phyloP scores from a whole-genome alignment of 164 flowering plant species.

The Magnolia changhungtana region DNA sequence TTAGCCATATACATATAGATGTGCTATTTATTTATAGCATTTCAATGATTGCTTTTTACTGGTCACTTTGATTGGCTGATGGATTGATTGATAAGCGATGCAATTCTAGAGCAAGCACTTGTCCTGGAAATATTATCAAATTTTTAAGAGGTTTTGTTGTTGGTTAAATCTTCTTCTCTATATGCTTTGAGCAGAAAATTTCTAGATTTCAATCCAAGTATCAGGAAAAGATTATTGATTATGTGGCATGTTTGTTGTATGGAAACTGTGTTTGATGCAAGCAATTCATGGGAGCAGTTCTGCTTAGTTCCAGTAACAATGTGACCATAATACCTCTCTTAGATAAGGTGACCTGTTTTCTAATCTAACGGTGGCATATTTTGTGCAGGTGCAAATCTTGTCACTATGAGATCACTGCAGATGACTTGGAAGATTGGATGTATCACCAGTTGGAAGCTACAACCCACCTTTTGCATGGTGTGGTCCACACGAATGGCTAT shows the following conservation, averaged over 20 bases:
- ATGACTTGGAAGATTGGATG: constrained; percentile 75
- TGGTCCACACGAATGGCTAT: constrained; percentile 74
- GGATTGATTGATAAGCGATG: not conserved
- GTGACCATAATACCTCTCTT: not conserved
- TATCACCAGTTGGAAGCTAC: constrained; percentile 63
- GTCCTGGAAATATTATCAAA: not conserved
- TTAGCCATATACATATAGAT: constrained; percentile 10
- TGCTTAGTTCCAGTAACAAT: not conserved
- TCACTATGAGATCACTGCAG: constrained; percentile 42
- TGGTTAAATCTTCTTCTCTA: not conserved
- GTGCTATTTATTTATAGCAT: not conserved
- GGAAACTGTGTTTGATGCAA: not conserved
- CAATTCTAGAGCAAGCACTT: not conserved
- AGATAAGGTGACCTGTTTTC: not conserved
- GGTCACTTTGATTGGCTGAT: not conserved
- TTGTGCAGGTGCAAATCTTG: constrained; percentile 74
- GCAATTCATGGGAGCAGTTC: not conserved
- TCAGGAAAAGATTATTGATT: not conserved
- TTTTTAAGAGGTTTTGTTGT: not conserved
- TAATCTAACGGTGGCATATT: not conserved
- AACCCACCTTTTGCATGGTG: constrained; percentile 78
- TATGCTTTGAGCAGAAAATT: not conserved
- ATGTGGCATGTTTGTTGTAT: not conserved
- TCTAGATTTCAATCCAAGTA: not conserved
- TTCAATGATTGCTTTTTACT: not conserved